Evolutionary conservation across 169 alveolate genomes (phyloP).

Genomic region (Cryptosporidium ubiquitum): DNA sequence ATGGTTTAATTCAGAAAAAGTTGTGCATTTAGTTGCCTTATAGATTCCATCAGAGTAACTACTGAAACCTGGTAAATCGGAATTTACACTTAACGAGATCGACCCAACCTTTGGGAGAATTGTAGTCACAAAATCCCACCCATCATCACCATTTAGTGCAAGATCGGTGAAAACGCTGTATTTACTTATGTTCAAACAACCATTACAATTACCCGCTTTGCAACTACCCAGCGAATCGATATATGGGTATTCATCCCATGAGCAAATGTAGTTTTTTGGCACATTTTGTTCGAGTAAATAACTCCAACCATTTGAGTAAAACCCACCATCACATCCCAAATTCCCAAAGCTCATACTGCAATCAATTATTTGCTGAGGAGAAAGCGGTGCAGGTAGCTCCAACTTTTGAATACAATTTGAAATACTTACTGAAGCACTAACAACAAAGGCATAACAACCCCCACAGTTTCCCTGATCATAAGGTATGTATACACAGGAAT

Average conservation of each 20-base stretch:
- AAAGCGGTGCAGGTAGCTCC: constrained; percentile 14
- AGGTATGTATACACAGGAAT: constrained; percentile 60
- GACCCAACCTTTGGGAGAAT: constrained; percentile 53
- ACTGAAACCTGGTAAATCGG: constrained; percentile 57
- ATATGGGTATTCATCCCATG: constrained; percentile 70
- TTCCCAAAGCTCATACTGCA: constrained; percentile 45
- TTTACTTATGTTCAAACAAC: constrained; percentile 21
- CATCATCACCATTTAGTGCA: constrained; percentile 37
- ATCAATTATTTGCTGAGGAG: constrained; percentile 73
- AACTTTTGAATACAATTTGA: constrained; percentile 43
- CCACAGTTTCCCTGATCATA: constrained; percentile 63
- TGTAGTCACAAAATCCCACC: constrained; percentile 68
- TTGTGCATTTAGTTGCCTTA: constrained; percentile 65
- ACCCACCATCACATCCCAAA: constrained; percentile 72
- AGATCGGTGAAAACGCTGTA: constrained; percentile 41
- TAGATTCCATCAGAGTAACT: constrained; percentile 67
- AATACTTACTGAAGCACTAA: constrained; percentile 25
- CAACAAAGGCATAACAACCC: constrained; percentile 70
- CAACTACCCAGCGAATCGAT: neutral
- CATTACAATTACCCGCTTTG: constrained; percentile 1
- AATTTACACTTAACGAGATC: constrained; percentile 47
- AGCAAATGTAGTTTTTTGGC: constrained; percentile 32
- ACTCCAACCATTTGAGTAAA: constrained; percentile 66
- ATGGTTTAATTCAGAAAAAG: constrained; percentile 61
- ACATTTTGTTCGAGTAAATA: constrained; percentile 23